These are phyloP conservation scores for Acanthamoeba rhysodes DNA, from an alignment of 208 protist genomes.

Conservation along the genomic window DNA sequence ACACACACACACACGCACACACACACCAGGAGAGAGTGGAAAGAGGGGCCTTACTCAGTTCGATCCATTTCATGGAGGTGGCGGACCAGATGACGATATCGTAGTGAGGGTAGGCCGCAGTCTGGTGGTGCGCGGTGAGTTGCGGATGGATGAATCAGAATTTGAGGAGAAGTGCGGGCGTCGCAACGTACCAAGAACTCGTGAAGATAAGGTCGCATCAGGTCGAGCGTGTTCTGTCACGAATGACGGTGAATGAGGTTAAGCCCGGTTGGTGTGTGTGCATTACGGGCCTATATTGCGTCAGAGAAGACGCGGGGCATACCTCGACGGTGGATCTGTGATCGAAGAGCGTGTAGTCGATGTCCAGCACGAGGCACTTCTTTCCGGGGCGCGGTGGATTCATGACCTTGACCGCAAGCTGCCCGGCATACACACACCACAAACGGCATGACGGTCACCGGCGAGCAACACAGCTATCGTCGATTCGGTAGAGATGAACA, in stretches of 20 bases:
- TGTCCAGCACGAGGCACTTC: slow-evolving; percentile 62
- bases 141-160: not conserved
- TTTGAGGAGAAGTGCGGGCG: not conserved
- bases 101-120: slow-evolving; percentile 42
- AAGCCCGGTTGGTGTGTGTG: too few species aligned
- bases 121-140: not conserved
- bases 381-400: slow-evolving; percentile 46
- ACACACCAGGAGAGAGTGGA: too few species aligned
- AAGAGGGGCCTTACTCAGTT: not conserved
- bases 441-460: too few species aligned
- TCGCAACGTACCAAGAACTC: slow-evolving; percentile 50
- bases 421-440: too few species aligned
- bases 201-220: slow-evolving; percentile 62
- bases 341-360: slow-evolving; percentile 72
- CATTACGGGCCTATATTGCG: too few species aligned
- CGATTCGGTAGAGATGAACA: too few species aligned
- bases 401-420: slow-evolving; percentile 56
- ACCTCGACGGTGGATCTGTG: slow-evolving; percentile 54
- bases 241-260: too few species aligned
- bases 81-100: slow-evolving; percentile 70
- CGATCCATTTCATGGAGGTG: slow-evolving; percentile 67
- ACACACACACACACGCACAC: too few species aligned
- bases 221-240: slow-evolving; percentile 12
- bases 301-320: not conserved
- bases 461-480: too few species aligned